phyloP scores from a whole-genome alignment of 805 yeast genomes.

The Schwanniomyces sp. region DNA sequence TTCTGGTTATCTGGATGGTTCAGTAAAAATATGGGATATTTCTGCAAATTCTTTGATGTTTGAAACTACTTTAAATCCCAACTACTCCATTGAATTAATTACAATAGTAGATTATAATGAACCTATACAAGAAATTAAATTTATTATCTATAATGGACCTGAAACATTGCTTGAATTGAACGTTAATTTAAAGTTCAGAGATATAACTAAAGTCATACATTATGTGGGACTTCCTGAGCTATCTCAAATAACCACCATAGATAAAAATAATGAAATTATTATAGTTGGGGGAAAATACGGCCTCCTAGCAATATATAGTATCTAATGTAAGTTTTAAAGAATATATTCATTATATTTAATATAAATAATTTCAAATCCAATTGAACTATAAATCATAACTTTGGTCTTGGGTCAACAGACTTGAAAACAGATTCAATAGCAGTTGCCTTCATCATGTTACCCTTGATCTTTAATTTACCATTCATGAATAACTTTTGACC shows the following conservation, averaged over 20 bases:
- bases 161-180: conserved; percentile 17
- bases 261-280: conserved; percentile 4
- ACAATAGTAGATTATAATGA: conserved; percentile 1
- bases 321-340: not conserved
- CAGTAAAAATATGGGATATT: conserved; percentile 12
- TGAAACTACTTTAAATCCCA: conserved; percentile 5
- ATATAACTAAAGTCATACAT: conserved; percentile 7
- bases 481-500: conserved; percentile 83
- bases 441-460: conserved; percentile 89
- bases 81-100: conserved; percentile 1
- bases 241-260: conserved; percentile 16
- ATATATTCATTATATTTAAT: no score
- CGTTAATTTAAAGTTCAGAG: conserved; percentile 5
- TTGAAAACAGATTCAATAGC: conserved; percentile 69
- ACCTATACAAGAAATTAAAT: not conserved
- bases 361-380: not conserved
- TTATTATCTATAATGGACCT: conserved; percentile 24
- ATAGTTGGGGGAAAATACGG: conserved; percentile 11
- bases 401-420: conserved; percentile 43
- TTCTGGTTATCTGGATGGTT: conserved; percentile 20
- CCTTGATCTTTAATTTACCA: conserved; percentile 84
- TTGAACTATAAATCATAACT: conserved; percentile 26
- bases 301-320: conserved; percentile 5
- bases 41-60: not conserved
- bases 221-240: conserved; percentile 25